Evolutionary conservation across 2,329 filamentous ascomycete genomes (phyloP).

Genomic region (Chaetothyriales sp.): DNA sequence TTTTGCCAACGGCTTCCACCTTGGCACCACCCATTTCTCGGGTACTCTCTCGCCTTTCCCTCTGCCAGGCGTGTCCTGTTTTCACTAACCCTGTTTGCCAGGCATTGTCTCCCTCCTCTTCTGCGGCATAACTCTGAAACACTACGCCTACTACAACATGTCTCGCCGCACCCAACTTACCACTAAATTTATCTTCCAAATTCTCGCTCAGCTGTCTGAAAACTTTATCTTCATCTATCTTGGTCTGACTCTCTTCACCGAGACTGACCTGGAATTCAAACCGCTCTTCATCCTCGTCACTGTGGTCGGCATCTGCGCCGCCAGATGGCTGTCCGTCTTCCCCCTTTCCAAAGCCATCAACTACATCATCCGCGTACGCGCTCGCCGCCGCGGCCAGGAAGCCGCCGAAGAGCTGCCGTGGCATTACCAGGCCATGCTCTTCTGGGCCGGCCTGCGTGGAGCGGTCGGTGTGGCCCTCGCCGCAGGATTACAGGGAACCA

Average conservation of each 20-base stretch:
- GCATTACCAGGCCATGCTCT: constrained; percentile 98
- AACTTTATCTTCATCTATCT: constrained; percentile 99
- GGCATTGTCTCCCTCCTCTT: constrained; percentile 93
- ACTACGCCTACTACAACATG: constrained; percentile 99
- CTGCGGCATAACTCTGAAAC: constrained; percentile 95
- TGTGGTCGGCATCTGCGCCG: constrained; percentile 78
- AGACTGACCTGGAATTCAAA: constrained; percentile 76
- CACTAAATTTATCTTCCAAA: constrained; percentile 94
- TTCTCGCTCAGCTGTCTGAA: constrained; percentile 86
- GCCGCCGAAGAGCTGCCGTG: constrained; percentile 79
- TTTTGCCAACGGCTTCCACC: constrained; percentile 86
- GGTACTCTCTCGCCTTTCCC: constrained; percentile 43
- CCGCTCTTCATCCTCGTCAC: constrained; percentile 91
- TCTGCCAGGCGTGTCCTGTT: constrained; percentile 2
- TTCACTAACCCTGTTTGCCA: constrained; percentile 26
- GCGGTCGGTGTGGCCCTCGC: constrained; percentile 92
- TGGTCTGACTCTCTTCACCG: constrained; percentile 85
- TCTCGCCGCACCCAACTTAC: constrained; percentile 91
- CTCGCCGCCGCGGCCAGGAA: constrained; percentile 60
- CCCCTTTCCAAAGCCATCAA: constrained; percentile 83
- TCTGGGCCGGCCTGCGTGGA: constrained; percentile 91
- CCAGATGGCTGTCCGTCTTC: constrained; percentile 88
- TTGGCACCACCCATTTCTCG: constrained; percentile 42
- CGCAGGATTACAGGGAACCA: constrained; percentile 69
- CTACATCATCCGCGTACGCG: constrained; percentile 78